Evolutionary conservation across 345 rosid genomes (phyloP), one percentile per base, ranked within the genome.

Genomic region (Populus pruinosa): DNA sequence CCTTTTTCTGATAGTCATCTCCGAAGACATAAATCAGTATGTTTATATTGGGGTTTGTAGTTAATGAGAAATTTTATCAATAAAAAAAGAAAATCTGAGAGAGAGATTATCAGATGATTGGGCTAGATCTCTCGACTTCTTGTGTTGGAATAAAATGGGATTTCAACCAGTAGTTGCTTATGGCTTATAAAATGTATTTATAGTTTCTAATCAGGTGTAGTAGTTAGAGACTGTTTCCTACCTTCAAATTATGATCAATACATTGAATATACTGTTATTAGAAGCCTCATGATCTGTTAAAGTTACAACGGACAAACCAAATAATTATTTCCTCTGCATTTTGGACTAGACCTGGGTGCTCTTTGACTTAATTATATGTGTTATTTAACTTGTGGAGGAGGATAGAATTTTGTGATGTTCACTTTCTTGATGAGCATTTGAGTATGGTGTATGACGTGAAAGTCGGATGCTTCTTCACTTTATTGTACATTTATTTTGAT

Each of bases 401-500:
- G 62, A 8, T 16, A 31, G 36, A 66, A 3, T 33, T 49, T 29
- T 59, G 33, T 50, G 27, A 49, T 66, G 31, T 61, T 8, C 4
- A 4, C 13, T 35, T 63, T 43, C 23, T n/a, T 67, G 9, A 53
- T 67, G 33, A 25, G 2, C 23, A 21, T n/a, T 41, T 67, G 12
- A 69, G 31, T 41, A 56, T 12, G 16, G 21, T 29, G 36, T 6
- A 13, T 18, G 12, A 3, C 10, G 3, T 16, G 55, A 47, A 70
- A 47, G 36, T 9, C 3, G 17, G 61, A 35, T 8, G 36, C 63
- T 44, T 47, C 49, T 41, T 41, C 44, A 43, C 18, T 62, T 61
- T 69, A 8, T 62, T 70, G 1, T 27, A 74, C 55, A 25, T 74
- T 75, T 35, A 7, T 8, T 76, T 39, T 76, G 74, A 12, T 69